phyloP scores from a whole-genome alignment of 495 filamentous ascomycete genomes.

The Pseudotulostoma volvatum region DNA sequence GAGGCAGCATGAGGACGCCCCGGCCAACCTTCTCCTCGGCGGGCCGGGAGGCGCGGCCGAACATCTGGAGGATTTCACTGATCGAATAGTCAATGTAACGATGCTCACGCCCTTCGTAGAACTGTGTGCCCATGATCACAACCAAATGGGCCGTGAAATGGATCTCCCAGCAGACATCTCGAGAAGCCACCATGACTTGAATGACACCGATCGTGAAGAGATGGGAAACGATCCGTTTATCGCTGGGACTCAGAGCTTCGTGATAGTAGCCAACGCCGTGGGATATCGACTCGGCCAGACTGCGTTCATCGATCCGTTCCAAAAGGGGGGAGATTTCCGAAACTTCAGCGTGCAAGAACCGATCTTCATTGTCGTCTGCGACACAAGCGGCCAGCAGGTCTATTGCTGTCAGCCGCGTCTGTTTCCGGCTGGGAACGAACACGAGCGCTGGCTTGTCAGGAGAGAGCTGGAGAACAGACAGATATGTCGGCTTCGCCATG shows the following conservation, averaged over 20 bases:
- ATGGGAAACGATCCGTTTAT: conserved; percentile 86
- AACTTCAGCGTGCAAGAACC: conserved; percentile 69
- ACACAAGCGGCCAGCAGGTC: conserved; percentile 74
- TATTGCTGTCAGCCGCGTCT: conserved; percentile 73
- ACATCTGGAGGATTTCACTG: conserved; percentile 98
- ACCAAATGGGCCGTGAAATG: conserved; percentile 78
- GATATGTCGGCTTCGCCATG: conserved; percentile 88
- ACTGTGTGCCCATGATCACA: conserved; percentile 97
- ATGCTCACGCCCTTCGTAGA: conserved; percentile 92
- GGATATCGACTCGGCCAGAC: conserved; percentile 76
- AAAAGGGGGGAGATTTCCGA: conserved; percentile 72
- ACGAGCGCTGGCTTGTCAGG: conserved; percentile 75
- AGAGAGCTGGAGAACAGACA: conserved; percentile 70
- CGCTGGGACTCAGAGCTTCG: conserved; percentile 71
- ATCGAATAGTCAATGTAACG: conserved; percentile 95
- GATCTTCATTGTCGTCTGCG: conserved; percentile 82
- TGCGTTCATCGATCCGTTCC: conserved; percentile 63
- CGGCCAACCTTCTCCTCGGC: conserved; percentile 64
- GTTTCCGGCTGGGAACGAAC: conserved; percentile 87
- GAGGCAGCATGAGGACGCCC: conserved; percentile 87
- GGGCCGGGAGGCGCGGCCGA: conserved; percentile 74
- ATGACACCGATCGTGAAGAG: conserved; percentile 84
- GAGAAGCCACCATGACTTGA: conserved; percentile 81
- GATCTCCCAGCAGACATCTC: conserved; percentile 94
- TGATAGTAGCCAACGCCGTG: conserved; percentile 97